phyloP scores from a whole-genome alignment of 805 yeast species.

The Saccharomyces mikatae region DNA sequence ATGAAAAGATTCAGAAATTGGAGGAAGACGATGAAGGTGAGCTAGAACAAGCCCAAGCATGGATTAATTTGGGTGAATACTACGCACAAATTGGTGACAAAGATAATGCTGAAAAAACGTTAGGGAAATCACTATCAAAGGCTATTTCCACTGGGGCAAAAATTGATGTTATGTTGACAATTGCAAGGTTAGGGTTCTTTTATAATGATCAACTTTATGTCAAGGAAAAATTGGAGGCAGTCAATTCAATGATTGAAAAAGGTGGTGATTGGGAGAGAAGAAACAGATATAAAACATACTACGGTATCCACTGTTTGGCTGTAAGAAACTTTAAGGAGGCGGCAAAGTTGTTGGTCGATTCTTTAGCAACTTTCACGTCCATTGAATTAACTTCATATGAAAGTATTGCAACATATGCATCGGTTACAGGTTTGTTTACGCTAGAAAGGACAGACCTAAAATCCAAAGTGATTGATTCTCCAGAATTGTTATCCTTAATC shows the following conservation, averaged over 20 bases:
- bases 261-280: conserved; percentile 99
- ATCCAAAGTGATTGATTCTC: conserved; percentile 79
- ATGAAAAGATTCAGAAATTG: conserved; percentile 38
- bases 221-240: conserved; percentile 63
- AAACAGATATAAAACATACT: conserved; percentile 85
- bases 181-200: conserved; percentile 84
- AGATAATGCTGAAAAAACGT: conserved; percentile 54
- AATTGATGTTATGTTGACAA: conserved; percentile 76
- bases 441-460: conserved; percentile 80
- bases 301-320: conserved; percentile 76
- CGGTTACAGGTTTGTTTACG: conserved; percentile 78
- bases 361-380: conserved; percentile 91
- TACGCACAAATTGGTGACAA: conserved; percentile 81
- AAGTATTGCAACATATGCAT: conserved; percentile 80
- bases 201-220: conserved; percentile 68
- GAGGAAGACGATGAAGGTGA: conserved; percentile 73
- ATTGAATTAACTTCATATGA: conserved; percentile 85
- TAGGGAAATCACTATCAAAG: conserved; percentile 64
- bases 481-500: conserved; percentile 77
- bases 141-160: conserved; percentile 85
- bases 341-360: conserved; percentile 75
- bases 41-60: conserved; percentile 65
- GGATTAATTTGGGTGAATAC: conserved; percentile 78
- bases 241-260: conserved; percentile 71
- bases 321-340: conserved; percentile 84